These are phyloP conservation scores for Tilletia caries DNA, from an alignment of 1,284 basidiomycete genomes.

Conservation along the genomic window DNA sequence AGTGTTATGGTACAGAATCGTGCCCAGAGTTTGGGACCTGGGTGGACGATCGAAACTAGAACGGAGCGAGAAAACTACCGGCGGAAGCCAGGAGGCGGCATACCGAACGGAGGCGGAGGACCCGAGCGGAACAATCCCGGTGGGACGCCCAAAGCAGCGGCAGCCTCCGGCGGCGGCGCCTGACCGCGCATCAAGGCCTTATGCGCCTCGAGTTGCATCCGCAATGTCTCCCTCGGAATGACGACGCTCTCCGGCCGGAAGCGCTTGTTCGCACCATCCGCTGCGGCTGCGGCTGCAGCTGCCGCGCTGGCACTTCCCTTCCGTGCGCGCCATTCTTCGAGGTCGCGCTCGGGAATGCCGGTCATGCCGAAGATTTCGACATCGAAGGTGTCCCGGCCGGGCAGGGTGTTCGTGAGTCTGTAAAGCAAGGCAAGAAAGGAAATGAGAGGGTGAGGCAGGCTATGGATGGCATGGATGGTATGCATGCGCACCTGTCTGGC, in stretches of 20 bases:
- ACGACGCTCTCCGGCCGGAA: constrained; percentile 78
- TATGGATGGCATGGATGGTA: background rate
- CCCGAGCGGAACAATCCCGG: constrained; percentile 11
- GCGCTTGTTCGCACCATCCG: constrained; percentile 60
- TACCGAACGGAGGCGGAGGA: background rate
- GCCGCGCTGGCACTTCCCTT: no score
- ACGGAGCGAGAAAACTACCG: background rate
- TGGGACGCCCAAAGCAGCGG: background rate
- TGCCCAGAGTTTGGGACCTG: no score
- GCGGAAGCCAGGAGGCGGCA: constrained; percentile 1
- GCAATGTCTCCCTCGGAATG: constrained; percentile 68
- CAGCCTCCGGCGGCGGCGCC: constrained; percentile 59
- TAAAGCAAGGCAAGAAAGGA: constrained; percentile 31
- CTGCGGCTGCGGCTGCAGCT: constrained; percentile 52
- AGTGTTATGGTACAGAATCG: no score
- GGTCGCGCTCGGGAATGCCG: constrained; percentile 87
- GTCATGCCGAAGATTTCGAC: constrained; percentile 99
- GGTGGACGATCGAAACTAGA: no score
- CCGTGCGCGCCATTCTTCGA: constrained; percentile 86
- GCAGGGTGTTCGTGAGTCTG: constrained; percentile 91
- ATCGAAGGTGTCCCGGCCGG: constrained; percentile 93
- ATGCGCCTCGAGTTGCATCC: constrained; percentile 80
- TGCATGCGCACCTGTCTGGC: constrained; percentile 73
- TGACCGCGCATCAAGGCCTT: constrained; percentile 81
- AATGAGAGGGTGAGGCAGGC: background rate